Base-by-base conservation (phyloP, 2,329 filamentous ascomycete genomes). In the Ceratocystis eucalypticola region DNA sequence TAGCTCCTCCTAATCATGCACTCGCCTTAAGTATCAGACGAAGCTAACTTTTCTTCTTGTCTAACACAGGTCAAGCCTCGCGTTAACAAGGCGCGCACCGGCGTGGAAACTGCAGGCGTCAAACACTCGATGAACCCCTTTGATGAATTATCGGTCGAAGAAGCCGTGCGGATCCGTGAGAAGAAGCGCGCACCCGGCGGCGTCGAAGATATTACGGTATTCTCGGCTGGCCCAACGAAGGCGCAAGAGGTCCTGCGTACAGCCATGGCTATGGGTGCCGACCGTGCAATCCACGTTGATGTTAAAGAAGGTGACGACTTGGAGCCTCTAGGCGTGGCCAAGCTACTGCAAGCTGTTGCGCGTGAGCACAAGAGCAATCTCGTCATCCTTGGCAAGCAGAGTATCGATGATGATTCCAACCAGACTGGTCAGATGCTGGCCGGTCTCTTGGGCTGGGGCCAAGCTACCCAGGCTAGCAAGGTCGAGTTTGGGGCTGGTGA, bases 51-150 rank as follows among this genome's bases (percentile, higher is more conserved):
- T 50, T 37, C 30, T 22, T 48, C 3, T 44, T 15, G 15, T 46
- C 10, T 30, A 22, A 45, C 17, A 62, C 71, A 87, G 84, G 83
- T 87, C 79, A 87, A 86, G 73, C 84, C 84, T 67, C 83, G 84
- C 71, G 83, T 87, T 75, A 87, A 87, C 80, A 87, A 86, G 76
- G 78, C 84, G 72, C 82, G 84, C 77, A 96, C 93, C 69, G 93
- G 86, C 74, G 88, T 99, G 77, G 93, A 96, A 78, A 96, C 89
- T 66, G 82, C 87, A 70, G 89, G 89, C 71, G 91, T 97, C 74
- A 97, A 97, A 79, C 93, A 97, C 83, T 92, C 88, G 75, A 93
- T 99, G 85, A 99, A 97, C 82, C 94, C 94, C 22, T 99, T 99
- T 79, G 94, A 99, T 81, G 94, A 99, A 77, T 89, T 99, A 73